Evolutionary conservation across 225 moss, liverwort and hornwort genomes (phyloP), one percentile per base, ranked within the genome.

Genomic region (Thuidium tamariscinum): DNA sequence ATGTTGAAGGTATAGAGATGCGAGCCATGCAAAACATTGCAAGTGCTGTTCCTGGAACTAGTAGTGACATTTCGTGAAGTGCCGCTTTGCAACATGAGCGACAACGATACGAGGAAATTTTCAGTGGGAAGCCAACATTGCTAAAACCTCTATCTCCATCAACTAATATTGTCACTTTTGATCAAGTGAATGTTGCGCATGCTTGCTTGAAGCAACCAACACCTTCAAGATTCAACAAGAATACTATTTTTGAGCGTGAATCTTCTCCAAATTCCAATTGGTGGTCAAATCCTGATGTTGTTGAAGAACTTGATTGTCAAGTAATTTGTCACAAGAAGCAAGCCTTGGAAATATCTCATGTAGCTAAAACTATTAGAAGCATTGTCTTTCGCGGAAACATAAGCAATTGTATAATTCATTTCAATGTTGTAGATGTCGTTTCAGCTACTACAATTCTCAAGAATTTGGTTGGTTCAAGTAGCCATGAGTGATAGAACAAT

Each of bases 21-120:
- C 2, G 1, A 5, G n/a, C 65, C n/a, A n/a, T 65, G n/a, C 19
- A 36, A 20, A n/a, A 65, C 20, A n/a, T 65, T 65, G 19, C 5
- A 1, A 67, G 22, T 1, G 2, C 5, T 37, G 5, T 67, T 37
- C 21, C 1, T 37, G 3, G 7, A 37, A 22, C 2, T 67, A 1
- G 22, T 1, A 3, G 9, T 0, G 0, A 37, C 3, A 22, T 36
- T 37, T 67, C 5, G 0, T 67, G 3, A 12, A 37, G 37, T 37
- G 12, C 3, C 0, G 1, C 67, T 21, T 67, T 67, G 22, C 19
- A 21, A 20, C n/a, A 66, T 0, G 5, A 66, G 20, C 0, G 1
- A 19, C 20, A 65, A 20, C 3, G 0, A 66, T 66, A 20, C 4
- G 2, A 36, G 5, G 11, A 67, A 67, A n/a, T 21, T 21, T 67